Conservation (phyloP, 2,329 filamentous ascomycete species). For the Beauveria asiatica region DNA sequence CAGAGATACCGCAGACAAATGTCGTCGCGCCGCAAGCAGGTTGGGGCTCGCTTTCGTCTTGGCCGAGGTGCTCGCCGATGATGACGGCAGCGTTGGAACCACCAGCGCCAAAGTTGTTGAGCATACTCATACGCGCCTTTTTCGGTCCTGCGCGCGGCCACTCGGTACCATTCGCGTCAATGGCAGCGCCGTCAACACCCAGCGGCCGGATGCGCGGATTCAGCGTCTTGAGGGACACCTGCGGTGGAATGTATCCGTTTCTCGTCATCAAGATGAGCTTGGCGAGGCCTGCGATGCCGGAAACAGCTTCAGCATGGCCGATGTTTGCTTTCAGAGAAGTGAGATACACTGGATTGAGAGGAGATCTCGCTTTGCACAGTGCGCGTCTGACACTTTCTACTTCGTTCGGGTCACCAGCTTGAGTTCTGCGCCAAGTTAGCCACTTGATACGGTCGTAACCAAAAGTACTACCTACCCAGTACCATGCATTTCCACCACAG, state of each 20-base stretch:
- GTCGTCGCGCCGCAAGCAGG: not conserved
- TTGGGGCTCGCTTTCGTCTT: not conserved
- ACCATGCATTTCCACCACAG: not conserved
- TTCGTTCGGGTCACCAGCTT: slow-evolving; percentile 35
- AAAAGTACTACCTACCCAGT: not conserved
- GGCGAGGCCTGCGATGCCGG: slow-evolving; percentile 18
- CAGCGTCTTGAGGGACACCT: slow-evolving; percentile 18
- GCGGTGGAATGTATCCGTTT: slow-evolving; percentile 15
- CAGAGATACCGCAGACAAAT: not conserved
- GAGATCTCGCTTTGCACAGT: slow-evolving; percentile 61
- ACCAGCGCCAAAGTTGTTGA: slow-evolving; percentile 28
- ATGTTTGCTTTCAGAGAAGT: slow-evolving; percentile 20
- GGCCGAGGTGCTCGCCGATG: slow-evolving; percentile 14
- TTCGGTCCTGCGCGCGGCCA: not conserved
- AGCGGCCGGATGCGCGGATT: slow-evolving; percentile 17
- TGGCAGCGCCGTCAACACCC: not conserved
- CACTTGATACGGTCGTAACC: slow-evolving; percentile 7
- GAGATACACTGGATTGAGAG: slow-evolving; percentile 34
- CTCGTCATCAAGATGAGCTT: slow-evolving; percentile 21
- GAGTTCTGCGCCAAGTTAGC: slow-evolving; percentile 38
- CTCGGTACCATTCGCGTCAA: not conserved
- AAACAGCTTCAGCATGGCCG: slow-evolving; percentile 19
- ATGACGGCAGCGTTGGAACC: slow-evolving; percentile 19
- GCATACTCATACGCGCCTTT: slow-evolving; percentile 16
- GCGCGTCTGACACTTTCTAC: slow-evolving; percentile 44